Conservation (phyloP, 768 basidiomycete species). For the Pholiota molesta region DNA sequence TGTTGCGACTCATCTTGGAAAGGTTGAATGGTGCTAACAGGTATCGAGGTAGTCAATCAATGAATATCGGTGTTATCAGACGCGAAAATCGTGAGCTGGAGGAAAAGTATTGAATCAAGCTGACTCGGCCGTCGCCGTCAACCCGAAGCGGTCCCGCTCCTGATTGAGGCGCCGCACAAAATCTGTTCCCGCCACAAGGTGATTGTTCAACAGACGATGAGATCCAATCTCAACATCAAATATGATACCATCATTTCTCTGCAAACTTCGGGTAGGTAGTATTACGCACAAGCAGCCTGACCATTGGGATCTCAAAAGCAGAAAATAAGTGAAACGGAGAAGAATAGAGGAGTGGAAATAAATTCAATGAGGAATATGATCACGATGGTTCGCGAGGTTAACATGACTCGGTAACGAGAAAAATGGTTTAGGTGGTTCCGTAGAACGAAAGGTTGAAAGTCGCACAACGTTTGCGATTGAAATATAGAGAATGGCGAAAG, state of each 20-base stretch:
- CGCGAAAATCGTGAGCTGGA: not conserved
- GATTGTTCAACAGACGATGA: not conserved
- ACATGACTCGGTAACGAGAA: too few species aligned
- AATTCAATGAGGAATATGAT: not conserved
- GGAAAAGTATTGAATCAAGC: not conserved
- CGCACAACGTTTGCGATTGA: too few species aligned
- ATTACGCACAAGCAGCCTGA: not conserved
- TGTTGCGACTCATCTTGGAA: constrained; percentile 36
- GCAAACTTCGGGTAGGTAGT: constrained; percentile 2
- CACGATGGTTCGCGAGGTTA: too few species aligned
- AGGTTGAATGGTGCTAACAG: not conserved
- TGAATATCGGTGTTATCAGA: not conserved
- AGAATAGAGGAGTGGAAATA: not conserved
- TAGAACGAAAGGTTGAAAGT: too few species aligned
- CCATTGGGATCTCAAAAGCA: not conserved
- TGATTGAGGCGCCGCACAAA: constrained; percentile 1
- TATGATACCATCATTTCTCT: constrained; percentile 4
- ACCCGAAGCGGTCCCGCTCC: constrained; percentile 1
- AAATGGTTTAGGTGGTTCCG: too few species aligned
- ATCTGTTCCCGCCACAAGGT: constrained; percentile 2
- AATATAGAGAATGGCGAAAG: too few species aligned
- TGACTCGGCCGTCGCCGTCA: not conserved
- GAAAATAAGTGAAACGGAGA: not conserved
- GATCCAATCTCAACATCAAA: constrained; percentile 9
- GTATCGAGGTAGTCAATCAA: not conserved